Evolutionary conservation across 2,329 filamentous ascomycete species (phyloP).

Genomic region (Alternaria tenuissima): DNA sequence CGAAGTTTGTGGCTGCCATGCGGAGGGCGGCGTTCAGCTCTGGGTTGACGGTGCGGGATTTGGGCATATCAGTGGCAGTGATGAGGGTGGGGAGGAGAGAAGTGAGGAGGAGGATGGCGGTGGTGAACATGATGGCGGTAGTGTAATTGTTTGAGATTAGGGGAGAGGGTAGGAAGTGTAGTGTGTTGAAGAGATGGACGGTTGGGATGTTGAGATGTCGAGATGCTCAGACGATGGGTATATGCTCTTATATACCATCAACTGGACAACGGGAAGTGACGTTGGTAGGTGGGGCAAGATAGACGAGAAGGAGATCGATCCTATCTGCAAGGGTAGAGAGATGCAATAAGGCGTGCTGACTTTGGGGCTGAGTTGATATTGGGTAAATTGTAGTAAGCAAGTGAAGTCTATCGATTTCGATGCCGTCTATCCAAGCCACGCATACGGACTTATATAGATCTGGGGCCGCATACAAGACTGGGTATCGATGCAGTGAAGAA

Average conservation of each 20-base stretch:
- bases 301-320: constrained; percentile 2
- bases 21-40: constrained; percentile 49
- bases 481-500: neutral
- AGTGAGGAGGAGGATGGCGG: constrained; percentile 14
- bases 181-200: neutral
- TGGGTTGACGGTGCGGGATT: constrained; percentile 54
- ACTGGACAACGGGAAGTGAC: neutral
- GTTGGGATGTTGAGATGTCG: neutral
- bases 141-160: neutral
- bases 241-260: constrained; percentile 6
- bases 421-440: constrained; percentile 1
- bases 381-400: constrained; percentile 7
- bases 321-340: constrained; percentile 6
- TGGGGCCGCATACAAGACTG: neutral
- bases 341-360: constrained; percentile 3
- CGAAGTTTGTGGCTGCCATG: constrained; percentile 56
- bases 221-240: neutral
- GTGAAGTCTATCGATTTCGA: constrained; percentile 2
- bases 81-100: constrained; percentile 24
- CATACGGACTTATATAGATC: constrained; percentile 28
- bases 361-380: constrained; percentile 6
- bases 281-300: constrained; percentile 2
- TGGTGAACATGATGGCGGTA: constrained; percentile 8
- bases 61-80: constrained; percentile 33
- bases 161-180: neutral